Percentiles rank a stretch among this genome's conserved stretches.
phyloP scores from a whole-genome alignment of 2,329 filamentous ascomycete species.

The Fusarium transvaalense region DNA sequence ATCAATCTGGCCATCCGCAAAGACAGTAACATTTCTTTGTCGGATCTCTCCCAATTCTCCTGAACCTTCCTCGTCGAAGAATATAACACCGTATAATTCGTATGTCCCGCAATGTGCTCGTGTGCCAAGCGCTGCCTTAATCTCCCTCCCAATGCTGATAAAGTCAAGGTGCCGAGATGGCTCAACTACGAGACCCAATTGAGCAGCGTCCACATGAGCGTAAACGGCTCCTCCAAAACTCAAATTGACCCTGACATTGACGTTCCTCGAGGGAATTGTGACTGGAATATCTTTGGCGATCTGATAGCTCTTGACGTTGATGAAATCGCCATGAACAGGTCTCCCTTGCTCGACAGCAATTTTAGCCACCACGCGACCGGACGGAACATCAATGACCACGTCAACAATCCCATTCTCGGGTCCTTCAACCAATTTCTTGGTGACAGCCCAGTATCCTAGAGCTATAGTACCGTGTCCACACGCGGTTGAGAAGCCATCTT shows the following conservation, averaged over 20 bases:
- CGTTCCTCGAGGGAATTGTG: neutral
- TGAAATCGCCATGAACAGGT: conserved; percentile 28
- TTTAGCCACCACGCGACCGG: conserved; percentile 23
- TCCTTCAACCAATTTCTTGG: conserved; percentile 1
- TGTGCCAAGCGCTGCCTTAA: conserved; percentile 24
- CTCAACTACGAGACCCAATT: conserved; percentile 25
- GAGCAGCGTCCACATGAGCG: conserved; percentile 20
- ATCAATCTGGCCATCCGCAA: conserved; percentile 48
- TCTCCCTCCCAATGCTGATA: conserved; percentile 37
- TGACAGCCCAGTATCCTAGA: conserved; percentile 46
- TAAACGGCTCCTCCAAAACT: conserved; percentile 36
- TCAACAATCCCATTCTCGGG: conserved; percentile 16
- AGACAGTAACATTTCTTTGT: conserved; percentile 45
- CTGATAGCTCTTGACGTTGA: conserved; percentile 40
- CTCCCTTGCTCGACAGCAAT: neutral
- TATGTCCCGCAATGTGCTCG: conserved; percentile 18
- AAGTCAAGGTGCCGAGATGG: conserved; percentile 20
- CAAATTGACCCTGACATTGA: neutral
- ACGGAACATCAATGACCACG: conserved; percentile 38
- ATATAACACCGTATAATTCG: conserved; percentile 34
- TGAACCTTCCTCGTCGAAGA: conserved; percentile 18
- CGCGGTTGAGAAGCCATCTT: conserved; percentile 48
- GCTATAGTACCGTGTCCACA: conserved; percentile 48
- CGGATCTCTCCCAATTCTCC: neutral
- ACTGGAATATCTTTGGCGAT: conserved; percentile 13